Percentiles rank a stretch among this genome's conserved stretches.
Conservation (phyloP, 192 early-diverging fungal genomes). For the Lunasporangiospora selenospora region DNA sequence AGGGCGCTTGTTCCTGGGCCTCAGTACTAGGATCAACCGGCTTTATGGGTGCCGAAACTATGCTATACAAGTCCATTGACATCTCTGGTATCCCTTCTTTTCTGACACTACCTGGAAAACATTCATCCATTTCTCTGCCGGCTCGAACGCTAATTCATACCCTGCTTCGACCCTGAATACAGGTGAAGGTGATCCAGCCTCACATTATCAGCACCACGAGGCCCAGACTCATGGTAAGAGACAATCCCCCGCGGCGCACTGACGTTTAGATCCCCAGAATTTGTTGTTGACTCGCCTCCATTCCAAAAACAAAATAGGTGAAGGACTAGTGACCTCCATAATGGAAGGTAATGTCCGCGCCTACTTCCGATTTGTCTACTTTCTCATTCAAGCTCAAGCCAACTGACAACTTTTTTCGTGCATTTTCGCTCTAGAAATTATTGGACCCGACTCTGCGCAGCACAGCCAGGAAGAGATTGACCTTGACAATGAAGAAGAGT, state of each 20-base stretch:
- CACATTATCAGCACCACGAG: too few species aligned
- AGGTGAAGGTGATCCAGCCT: too few species aligned
- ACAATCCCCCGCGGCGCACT: too few species aligned
- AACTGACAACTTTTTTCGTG: too few species aligned
- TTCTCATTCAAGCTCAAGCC: too few species aligned
- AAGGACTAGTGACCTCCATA: conserved; percentile 6
- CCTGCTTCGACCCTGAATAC: too few species aligned
- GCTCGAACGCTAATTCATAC: too few species aligned
- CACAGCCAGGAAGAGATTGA: conserved; percentile 9
- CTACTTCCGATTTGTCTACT: too few species aligned
- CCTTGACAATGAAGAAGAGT: conserved; percentile 4
- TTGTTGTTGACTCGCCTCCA: neutral
- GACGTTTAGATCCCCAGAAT: neutral
- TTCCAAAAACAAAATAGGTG: conserved; percentile 7
- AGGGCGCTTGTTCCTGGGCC: neutral
- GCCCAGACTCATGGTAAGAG: too few species aligned
- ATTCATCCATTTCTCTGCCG: too few species aligned
- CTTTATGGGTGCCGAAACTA: conserved; percentile 3
- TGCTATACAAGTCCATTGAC: conserved; percentile 5
- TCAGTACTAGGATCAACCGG: conserved; percentile 4
- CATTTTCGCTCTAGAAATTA: neutral
- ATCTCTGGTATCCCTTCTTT: conserved; percentile 14
- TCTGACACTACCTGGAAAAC: too few species aligned
- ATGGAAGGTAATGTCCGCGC: conserved; percentile 16
- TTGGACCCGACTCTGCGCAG: neutral